Evolutionary conservation across 2,329 filamentous ascomycete genomes (phyloP).

Genomic region (Talaromyces sp.): DNA sequence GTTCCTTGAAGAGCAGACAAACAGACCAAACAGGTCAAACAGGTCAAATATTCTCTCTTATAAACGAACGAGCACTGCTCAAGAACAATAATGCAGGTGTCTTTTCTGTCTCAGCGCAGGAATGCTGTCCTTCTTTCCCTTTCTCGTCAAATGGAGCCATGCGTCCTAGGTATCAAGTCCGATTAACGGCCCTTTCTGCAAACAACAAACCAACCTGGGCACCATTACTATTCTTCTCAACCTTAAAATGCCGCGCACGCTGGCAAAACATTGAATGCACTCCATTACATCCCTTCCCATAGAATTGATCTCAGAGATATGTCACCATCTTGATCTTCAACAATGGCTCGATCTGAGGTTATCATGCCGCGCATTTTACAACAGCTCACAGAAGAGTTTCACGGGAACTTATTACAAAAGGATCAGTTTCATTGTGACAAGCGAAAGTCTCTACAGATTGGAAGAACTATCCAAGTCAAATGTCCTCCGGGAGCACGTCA

Average conservation of each 20-base stretch:
- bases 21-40: no score
- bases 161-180: no score
- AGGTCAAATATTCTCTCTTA: no score
- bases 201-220: no score
- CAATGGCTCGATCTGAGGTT: constrained; percentile 14
- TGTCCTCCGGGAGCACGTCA: constrained; percentile 10
- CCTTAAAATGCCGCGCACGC: constrained; percentile 26
- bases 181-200: no score
- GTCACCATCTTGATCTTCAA: constrained; percentile 7
- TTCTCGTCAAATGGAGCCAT: no score
- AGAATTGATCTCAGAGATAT: neutral
- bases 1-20: no score
- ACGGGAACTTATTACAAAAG: constrained; percentile 9
- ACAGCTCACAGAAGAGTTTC: constrained; percentile 11
- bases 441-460: constrained; percentile 14
- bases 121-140: no score
- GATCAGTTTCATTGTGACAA: constrained; percentile 18
- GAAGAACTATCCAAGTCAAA: constrained; percentile 12
- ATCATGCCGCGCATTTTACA: constrained; percentile 17
- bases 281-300: neutral
- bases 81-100: no score
- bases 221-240: no score
- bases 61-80: no score
- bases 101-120: no score
- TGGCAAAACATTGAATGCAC: neutral